A percentile compares a stretch with the other conserved stretches of the same genome.
Evolutionary conservation across 73 alveolate genomes (phyloP).

Genomic region (Blepharisma japonicum): DNA sequence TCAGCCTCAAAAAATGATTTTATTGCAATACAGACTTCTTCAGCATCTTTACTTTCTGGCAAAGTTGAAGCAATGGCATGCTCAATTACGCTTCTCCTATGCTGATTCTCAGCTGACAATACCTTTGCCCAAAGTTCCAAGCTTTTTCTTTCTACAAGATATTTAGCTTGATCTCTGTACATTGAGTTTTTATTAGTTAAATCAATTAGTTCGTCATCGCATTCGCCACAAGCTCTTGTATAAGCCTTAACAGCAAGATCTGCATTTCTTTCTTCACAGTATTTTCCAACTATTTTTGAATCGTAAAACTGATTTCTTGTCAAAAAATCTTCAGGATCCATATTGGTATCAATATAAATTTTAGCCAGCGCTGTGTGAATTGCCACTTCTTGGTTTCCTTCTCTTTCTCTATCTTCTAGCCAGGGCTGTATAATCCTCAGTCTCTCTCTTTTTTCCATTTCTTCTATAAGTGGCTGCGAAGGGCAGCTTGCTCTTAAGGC

Average conservation of each 20-base stretch:
- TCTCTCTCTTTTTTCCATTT: slow-evolving; percentile 93
- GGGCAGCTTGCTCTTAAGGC: slow-evolving; percentile 92
- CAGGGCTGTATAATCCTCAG: slow-evolving; percentile 95
- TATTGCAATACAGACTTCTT: slow-evolving; percentile 95
- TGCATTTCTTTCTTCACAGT: slow-evolving; percentile 97
- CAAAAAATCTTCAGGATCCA: slow-evolving; percentile 96
- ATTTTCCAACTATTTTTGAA: slow-evolving; percentile 98
- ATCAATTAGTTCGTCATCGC: slow-evolving; percentile 98
- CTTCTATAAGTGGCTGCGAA: slow-evolving; percentile 91
- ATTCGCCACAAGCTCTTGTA: slow-evolving; percentile 99
- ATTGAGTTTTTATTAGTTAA: slow-evolving; percentile 97
- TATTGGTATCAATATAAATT: slow-evolving; percentile 92
- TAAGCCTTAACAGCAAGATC: slow-evolving; percentile 97
- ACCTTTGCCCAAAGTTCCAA: slow-evolving; percentile 98
- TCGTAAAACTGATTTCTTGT: slow-evolving; percentile 97
- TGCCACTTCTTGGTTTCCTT: slow-evolving; percentile 97
- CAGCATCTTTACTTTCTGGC: slow-evolving; percentile 97
- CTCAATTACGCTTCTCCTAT: slow-evolving; percentile 96
- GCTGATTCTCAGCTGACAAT: slow-evolving; percentile 90
- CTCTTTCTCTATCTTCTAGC: slow-evolving; percentile 98
- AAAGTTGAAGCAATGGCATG: slow-evolving; percentile 96
- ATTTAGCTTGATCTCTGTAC: slow-evolving; percentile 98
- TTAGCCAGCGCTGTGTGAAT: slow-evolving; percentile 98
- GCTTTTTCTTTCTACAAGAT: slow-evolving; percentile 97
- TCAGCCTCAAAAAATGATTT: slow-evolving; percentile 99